Evolutionary conservation across 2,329 filamentous ascomycete genomes (phyloP), one percentile per base, ranked within the genome.

Genomic region (Fusarium concolor): DNA sequence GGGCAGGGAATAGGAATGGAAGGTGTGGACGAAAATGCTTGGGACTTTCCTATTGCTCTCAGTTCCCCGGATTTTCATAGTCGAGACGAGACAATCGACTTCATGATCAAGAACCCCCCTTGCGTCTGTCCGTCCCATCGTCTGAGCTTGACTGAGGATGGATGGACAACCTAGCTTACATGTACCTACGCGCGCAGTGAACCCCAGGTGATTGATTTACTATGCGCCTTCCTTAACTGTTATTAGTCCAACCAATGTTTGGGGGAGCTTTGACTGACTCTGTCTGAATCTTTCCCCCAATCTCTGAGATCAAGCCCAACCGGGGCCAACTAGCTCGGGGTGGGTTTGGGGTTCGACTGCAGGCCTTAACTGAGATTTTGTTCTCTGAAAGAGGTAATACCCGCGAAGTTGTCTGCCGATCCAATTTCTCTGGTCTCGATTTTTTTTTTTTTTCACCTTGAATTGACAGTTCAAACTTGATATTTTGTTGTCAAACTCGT

Each of bases 1-100:
- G 29, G 11, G 29, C 29, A 31, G 12, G 29, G 29, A 31, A 31
- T 31, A 10, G 49, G 49, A 43, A 24, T 24, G 39, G 43, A 53
- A 46, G 56, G 65, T 66, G 56, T 66, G 65, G 39, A 43, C 49
- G 46, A 56, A 52, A 59, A 18, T 22, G 18, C 29, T 38, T 50
- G 31, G 52, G 44, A 62, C 58, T 57, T 69, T 60, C 47, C 56
- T 62, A 50, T 62, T 65, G 49, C 52, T 58, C 24, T 67, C 50
- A 43, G 49, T 68, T 64, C 66, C 66, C 66, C 66, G 66, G 66
- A 69, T 69, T 69, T 69, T 67, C 66, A 24, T 38, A 52, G 53
- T 56, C 44, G 46, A 49, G 55, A 51, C 45, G 42, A 49, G 55
- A 51, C 49, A 67, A 53, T 61, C 55, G 49, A 60, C 44, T 65